Conservation (phyloP, 148 eudicot genomes). For the Arbutus unedo region DNA sequence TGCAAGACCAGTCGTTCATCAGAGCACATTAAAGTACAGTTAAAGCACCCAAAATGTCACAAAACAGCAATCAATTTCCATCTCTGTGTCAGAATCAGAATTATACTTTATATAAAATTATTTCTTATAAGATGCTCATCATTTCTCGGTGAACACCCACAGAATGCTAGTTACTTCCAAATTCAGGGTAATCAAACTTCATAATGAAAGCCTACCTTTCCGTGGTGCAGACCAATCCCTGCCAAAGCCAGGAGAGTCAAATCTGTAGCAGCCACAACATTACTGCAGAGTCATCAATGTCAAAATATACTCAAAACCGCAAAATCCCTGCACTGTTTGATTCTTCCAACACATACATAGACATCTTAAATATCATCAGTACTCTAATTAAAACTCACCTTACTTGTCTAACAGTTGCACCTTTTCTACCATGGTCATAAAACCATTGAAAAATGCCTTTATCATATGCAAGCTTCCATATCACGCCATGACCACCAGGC, state of each 20-base stretch:
- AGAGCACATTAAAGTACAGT: slow-evolving; percentile 7
- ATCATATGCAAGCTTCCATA: slow-evolving; percentile 94
- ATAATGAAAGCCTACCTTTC: slow-evolving; percentile 46
- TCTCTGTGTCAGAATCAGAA: not conserved
- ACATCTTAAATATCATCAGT: slow-evolving; percentile 15
- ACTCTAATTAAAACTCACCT: slow-evolving; percentile 43
- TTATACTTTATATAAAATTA: not conserved
- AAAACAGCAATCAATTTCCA: slow-evolving; percentile 6
- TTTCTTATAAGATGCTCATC: not conserved
- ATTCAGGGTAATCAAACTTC: not conserved
- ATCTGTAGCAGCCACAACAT: slow-evolving; percentile 99
- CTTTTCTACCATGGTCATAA: slow-evolving; percentile 71
- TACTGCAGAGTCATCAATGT: slow-evolving; percentile 58
- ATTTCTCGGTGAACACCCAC: not conserved
- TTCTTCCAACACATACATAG: not conserved
- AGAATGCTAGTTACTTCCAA: not conserved
- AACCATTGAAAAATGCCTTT: slow-evolving; percentile 92
- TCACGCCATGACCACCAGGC: slow-evolving; percentile 99
- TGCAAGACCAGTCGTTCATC: slow-evolving; percentile 31
- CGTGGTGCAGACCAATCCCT: slow-evolving; percentile 86
- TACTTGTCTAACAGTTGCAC: slow-evolving; percentile 96
- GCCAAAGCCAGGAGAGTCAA: slow-evolving; percentile 84
- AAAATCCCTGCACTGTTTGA: slow-evolving; percentile 2
- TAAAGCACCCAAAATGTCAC: not conserved
- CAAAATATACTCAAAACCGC: slow-evolving; percentile 25